Evolutionary conservation across 805 yeast genomes (phyloP), one percentile per base, ranked within the genome.

Genomic region (Yarrowia keelungensis): DNA sequence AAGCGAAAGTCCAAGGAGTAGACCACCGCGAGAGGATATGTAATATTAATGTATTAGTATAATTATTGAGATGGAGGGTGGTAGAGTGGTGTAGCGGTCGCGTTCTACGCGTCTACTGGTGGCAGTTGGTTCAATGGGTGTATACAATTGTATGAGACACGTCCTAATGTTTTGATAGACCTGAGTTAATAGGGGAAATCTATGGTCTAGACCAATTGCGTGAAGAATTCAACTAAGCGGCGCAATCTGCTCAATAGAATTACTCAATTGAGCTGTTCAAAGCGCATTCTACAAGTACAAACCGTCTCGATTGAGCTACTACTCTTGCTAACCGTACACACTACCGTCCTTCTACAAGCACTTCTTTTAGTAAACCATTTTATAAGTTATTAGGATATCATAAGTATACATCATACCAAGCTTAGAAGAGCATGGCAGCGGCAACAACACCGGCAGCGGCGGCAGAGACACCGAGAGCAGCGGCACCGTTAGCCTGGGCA

Each of bases 401-500:
- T 38, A 53, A 53, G 59, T 53, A 7, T 14, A 53, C 45, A 39
- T 39, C 14, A 10, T 9, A 35, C 58, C 38, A 11, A 11, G 62
- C 62, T 59, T 59, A 59, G 66, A 59, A 19, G 5, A 59, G 53
- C 53, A 59, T 11, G 66, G 66, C 66, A 11, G 53, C 66, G 46
- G 66, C 66, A 36, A 19, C 66, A 35, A 38, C 53, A 59, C 53
- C 66, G 43, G 36, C 66, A n/a, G 53, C 66, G 8, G 43, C 66
- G 43, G 16, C 53, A 15, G 66, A 43, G 66, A 45, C 53, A 16
- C 53, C 53, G 66, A 45, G 16, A 10, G 50, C 53, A 22, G 66
- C 66, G 15, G 53, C 66, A 22, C 53, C 66, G 53, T 59, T 59
- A 12, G 66, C 66, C 66, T 59, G 66, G 36, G 35, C 46, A 54